These are phyloP conservation scores for Aspergillus viridinutans DNA, from an alignment of 2,329 filamentous ascomycete species.

Conservation along the genomic window DNA sequence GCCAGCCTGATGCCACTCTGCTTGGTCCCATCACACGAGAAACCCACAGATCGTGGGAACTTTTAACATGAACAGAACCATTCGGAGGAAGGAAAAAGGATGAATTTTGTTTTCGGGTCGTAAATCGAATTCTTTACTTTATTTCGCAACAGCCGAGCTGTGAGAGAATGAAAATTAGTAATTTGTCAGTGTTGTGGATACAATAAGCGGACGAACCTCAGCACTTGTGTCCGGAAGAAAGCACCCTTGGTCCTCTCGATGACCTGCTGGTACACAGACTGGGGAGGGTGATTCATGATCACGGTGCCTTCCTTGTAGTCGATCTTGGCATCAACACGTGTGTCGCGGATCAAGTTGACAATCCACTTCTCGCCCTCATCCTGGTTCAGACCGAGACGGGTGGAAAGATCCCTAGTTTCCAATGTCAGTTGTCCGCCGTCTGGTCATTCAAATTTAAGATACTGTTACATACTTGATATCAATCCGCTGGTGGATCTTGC, in stretches of 20 bases:
- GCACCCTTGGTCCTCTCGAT: conserved; percentile 98
- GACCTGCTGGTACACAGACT: conserved; percentile 98
- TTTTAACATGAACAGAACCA: conserved; percentile 33
- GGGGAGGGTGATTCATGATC: conserved; percentile 98
- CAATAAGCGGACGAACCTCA: conserved; percentile 49
- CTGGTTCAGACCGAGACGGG: conserved; percentile 82
- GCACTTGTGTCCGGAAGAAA: conserved; percentile 96
- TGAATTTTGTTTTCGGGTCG: conserved; percentile 16
- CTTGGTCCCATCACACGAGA: conserved; percentile 32
- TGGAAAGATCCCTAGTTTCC: conserved; percentile 68
- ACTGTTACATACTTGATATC: conserved; percentile 70
- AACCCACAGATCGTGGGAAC: conserved; percentile 22
- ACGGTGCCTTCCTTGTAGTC: conserved; percentile 99
- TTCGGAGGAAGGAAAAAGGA: conserved; percentile 29
- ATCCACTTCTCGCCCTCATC: conserved; percentile 99
- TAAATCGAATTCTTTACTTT: conserved; percentile 18
- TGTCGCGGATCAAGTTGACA: conserved; percentile 97
- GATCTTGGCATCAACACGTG: conserved; percentile 95
- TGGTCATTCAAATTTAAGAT: not conserved
- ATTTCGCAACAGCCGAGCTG: conserved; percentile 50
- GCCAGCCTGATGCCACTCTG: conserved; percentile 42
- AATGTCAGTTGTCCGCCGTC: conserved; percentile 13
- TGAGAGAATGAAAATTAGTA: not conserved
- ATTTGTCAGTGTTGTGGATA: conserved; percentile 5
- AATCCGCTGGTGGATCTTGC: conserved; percentile 98